Percentiles rank a stretch among this genome's conserved stretches.
These are phyloP conservation scores for Fomitopsis palustris DNA, from an alignment of 1,284 basidiomycete genomes.

Conservation along the genomic window DNA sequence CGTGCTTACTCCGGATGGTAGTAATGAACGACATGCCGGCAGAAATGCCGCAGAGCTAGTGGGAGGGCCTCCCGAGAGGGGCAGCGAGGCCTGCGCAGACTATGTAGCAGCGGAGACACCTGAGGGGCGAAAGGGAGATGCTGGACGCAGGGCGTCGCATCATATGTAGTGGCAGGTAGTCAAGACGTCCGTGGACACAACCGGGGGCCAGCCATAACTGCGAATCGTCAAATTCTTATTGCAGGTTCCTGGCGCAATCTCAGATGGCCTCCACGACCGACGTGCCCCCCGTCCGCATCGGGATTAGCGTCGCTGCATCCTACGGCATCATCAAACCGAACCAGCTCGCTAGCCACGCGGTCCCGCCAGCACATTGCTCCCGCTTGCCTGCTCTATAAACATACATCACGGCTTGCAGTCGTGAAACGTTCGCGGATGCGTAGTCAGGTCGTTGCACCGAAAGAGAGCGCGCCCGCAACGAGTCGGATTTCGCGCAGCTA, in stretches of 20 bases:
- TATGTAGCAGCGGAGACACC: background rate
- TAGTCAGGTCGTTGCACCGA: too few species aligned
- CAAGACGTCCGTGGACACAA: background rate
- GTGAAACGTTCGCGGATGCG: too few species aligned
- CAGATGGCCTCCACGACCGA: background rate
- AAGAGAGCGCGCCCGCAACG: too few species aligned
- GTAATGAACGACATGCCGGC: slow-evolving; percentile 13
- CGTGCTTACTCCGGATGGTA: slow-evolving; percentile 15
- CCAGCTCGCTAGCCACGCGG: background rate
- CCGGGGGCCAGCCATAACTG: background rate
- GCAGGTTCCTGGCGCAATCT: background rate
- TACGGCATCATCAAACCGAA: background rate
- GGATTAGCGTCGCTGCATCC: background rate
- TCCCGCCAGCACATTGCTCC: background rate
- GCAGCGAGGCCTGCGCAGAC: background rate
- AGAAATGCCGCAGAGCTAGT: background rate
- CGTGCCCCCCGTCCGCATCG: background rate
- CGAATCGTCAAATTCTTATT: background rate
- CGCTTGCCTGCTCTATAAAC: background rate
- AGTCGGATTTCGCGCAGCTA: background rate
- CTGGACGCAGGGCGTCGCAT: background rate
- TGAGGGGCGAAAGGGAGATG: background rate
- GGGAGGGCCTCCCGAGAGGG: background rate
- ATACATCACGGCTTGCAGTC: too few species aligned
- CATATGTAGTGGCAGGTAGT: background rate